Evolutionary conservation across 1,284 basidiomycete species (phyloP).

Genomic region (Trametes hirsuta): DNA sequence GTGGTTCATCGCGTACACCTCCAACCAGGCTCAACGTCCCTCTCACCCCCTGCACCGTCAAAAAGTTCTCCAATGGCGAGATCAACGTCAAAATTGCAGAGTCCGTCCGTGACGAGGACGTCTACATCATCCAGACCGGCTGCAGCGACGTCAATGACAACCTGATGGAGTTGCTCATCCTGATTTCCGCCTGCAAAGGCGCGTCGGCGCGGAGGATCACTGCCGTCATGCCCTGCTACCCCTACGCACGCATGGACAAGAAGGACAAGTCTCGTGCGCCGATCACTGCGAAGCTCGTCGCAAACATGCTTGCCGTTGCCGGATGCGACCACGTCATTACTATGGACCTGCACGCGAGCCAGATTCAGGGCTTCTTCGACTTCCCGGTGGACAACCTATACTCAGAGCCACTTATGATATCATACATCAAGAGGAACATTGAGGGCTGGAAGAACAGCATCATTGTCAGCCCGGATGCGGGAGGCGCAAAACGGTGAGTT

Average conservation of each 20-base stretch:
- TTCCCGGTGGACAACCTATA: constrained; percentile 98
- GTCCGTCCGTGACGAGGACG: constrained; percentile 96
- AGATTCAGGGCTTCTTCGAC: constrained; percentile 99
- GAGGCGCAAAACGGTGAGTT: constrained; percentile 93
- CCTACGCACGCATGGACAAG: constrained; percentile 97
- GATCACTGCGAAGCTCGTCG: constrained; percentile 97
- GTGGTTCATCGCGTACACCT: constrained; percentile 42
- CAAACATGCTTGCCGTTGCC: constrained; percentile 96
- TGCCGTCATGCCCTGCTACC: constrained; percentile 97
- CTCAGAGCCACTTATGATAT: constrained; percentile 86
- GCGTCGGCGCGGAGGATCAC: constrained; percentile 96
- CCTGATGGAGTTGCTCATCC: constrained; percentile 90
- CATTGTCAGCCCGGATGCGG: constrained; percentile 96
- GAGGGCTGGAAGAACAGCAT: constrained; percentile 88
- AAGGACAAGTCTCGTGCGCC: constrained; percentile 97
- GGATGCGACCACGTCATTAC: constrained; percentile 99
- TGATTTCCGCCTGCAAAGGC: constrained; percentile 95
- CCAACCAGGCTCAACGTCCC: constrained; percentile 82
- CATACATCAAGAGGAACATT: constrained; percentile 89
- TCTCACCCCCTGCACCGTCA: constrained; percentile 89
- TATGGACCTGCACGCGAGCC: constrained; percentile 97
- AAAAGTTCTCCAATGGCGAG: constrained; percentile 97
- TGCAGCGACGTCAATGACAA: constrained; percentile 82
- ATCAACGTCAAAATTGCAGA: constrained; percentile 92
- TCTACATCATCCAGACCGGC: constrained; percentile 93